These are phyloP conservation scores for Fusarium acutatum DNA, from an alignment of 2,329 filamentous ascomycete species.

Conservation along the genomic window DNA sequence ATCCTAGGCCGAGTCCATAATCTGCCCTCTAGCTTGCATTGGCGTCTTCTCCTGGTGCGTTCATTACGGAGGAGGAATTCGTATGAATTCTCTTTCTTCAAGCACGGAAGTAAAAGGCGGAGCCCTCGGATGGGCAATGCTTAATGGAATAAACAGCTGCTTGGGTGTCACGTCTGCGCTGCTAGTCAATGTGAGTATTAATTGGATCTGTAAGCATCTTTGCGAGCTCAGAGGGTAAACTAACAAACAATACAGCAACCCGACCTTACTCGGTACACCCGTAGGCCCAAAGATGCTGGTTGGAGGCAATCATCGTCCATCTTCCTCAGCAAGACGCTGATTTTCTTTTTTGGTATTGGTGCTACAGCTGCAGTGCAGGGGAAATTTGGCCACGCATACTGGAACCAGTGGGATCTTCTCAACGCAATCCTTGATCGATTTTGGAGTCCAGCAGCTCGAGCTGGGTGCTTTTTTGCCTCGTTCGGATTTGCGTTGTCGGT, in stretches of 20 bases:
- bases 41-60: background rate
- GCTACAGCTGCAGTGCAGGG: conserved; percentile 40
- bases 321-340: background rate
- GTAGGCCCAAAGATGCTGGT: background rate
- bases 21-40: background rate
- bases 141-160: background rate
- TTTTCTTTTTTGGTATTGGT: background rate
- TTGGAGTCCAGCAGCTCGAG: conserved; percentile 42
- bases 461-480: conserved; percentile 41
- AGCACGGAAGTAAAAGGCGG: background rate
- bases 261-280: background rate
- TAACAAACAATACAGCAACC: background rate
- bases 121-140: background rate
- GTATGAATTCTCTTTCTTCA: background rate
- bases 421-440: conserved; percentile 49
- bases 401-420: conserved; percentile 49
- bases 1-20: background rate
- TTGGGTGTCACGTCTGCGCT: background rate
- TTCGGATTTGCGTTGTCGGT: background rate
- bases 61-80: background rate
- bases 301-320: background rate
- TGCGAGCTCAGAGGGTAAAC: background rate
- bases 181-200: background rate
- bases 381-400: conserved; percentile 46
- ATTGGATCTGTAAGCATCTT: background rate